These are phyloP conservation scores for Pelargonium citronellum DNA, from an alignment of 441 rosid genomes.

Conservation along the genomic window DNA sequence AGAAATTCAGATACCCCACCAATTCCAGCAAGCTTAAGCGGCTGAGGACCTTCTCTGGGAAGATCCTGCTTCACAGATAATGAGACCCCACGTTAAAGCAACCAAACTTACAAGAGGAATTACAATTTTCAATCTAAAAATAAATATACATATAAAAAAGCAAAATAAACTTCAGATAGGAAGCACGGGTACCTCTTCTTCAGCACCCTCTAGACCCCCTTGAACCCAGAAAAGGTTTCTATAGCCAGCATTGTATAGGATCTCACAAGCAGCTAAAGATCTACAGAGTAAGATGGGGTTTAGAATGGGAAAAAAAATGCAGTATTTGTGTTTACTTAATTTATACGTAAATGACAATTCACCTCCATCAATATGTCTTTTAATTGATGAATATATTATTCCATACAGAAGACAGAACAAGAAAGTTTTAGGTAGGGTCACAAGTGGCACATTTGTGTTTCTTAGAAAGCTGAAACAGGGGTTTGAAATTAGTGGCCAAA, in stretches of 20 bases:
- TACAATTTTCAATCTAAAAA: slow-evolving; percentile 3
- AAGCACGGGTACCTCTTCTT: slow-evolving; percentile 56
- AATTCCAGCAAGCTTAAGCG: slow-evolving; percentile 80
- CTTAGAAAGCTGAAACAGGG: neutral
- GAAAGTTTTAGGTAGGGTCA: neutral
- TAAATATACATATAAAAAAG: slow-evolving; percentile 6
- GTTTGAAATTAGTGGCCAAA: neutral
- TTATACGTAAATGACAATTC: neutral
- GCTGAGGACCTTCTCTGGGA: slow-evolving; percentile 65
- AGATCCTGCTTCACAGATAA: slow-evolving; percentile 57
- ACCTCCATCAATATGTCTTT: neutral
- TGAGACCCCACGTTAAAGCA: slow-evolving; percentile 15
- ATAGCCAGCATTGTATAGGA: slow-evolving; percentile 65
- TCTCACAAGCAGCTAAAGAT: slow-evolving; percentile 89
- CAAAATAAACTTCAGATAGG: slow-evolving; percentile 16
- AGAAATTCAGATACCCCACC: slow-evolving; percentile 89
- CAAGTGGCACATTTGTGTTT: neutral
- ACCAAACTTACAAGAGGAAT: neutral
- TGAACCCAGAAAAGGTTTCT: slow-evolving; percentile 84
- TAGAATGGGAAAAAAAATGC: slow-evolving; percentile 8
- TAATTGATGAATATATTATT: neutral
- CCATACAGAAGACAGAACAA: neutral
- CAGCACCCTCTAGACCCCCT: slow-evolving; percentile 84
- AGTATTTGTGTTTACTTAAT: neutral
- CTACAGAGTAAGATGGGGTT: slow-evolving; percentile 34